Conservation (phyloP, 495 filamentous ascomycete genomes). For the Penicillium lividum region DNA sequence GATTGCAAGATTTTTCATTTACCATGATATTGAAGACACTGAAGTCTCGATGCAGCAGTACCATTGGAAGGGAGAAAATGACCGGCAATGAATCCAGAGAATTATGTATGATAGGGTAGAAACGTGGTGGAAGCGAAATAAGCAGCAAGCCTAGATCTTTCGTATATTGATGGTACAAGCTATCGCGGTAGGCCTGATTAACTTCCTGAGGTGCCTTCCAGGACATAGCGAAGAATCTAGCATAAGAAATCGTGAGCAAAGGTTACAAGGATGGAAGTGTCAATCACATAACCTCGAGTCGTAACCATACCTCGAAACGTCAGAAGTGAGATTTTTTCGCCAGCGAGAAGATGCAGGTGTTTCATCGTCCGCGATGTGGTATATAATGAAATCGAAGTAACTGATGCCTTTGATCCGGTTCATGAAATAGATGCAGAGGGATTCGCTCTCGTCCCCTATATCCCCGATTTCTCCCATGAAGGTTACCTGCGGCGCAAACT, state of each 20-base stretch:
- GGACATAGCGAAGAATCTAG: constrained; percentile 36
- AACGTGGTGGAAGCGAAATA: background rate
- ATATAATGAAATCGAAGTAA: background rate
- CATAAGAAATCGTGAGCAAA: constrained; percentile 8
- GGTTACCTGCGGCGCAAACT: constrained; percentile 19
- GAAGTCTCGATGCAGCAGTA: constrained; percentile 41
- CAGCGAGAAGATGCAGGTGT: background rate
- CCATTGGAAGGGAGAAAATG: constrained; percentile 42
- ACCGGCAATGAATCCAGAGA: constrained; percentile 28
- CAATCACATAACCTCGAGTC: background rate
- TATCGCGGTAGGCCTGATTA: constrained; percentile 24
- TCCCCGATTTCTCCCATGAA: background rate
- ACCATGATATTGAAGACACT: constrained; percentile 42
- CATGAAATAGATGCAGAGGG: background rate
- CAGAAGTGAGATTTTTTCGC: background rate
- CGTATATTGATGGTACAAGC: constrained; percentile 22
- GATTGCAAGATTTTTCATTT: constrained; percentile 33
- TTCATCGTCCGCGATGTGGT: background rate
- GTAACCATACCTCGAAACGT: background rate
- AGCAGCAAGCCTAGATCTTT: constrained; percentile 22
- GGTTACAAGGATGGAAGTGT: no score
- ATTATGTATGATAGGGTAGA: constrained; percentile 27
- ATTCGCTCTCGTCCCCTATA: background rate
- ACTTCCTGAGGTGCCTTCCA: constrained; percentile 37
- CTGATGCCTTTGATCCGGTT: background rate